Conservation (phyloP, 768 basidiomycete species). For the Filobasidium floriforme region DNA sequence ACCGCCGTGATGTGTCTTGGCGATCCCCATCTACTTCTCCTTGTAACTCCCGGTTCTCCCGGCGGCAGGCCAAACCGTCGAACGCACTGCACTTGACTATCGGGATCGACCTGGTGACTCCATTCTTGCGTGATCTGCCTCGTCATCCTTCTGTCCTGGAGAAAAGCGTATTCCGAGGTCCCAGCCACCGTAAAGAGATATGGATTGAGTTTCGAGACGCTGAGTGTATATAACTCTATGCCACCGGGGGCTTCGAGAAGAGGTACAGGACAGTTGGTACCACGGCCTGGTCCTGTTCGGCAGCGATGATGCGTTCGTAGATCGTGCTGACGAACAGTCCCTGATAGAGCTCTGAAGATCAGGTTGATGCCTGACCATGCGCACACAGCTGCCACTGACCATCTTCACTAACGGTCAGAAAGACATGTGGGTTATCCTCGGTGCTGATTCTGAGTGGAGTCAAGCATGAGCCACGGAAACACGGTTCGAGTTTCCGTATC, state of each 20-base stretch:
- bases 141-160: conserved; percentile 73
- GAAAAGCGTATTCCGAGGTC: conserved; percentile 62
- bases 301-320: conserved; percentile 66
- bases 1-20: conserved; percentile 41
- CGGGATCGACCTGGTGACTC: conserved; percentile 55
- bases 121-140: conserved; percentile 62
- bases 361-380: not conserved
- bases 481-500: conserved; percentile 60
- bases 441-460: not conserved
- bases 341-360: not conserved
- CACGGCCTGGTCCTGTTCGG: conserved; percentile 28
- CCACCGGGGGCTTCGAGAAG: conserved; percentile 54
- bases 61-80: conserved; percentile 50
- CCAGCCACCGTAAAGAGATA: conserved; percentile 82
- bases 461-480: conserved; percentile 50
- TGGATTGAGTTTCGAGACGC: conserved; percentile 68
- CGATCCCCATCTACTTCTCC: conserved; percentile 10
- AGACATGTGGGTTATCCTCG: conserved; percentile 32
- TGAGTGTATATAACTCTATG: conserved; percentile 63
- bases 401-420: conserved; percentile 54
- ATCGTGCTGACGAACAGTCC: conserved; percentile 80
- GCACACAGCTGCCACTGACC: conserved; percentile 31
- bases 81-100: conserved; percentile 66
- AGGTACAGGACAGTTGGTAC: conserved; percentile 57
- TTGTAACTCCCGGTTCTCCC: conserved; percentile 3